Evolutionary conservation across 2,329 filamentous ascomycete species (phyloP).

Genomic region (Epichloe amarillans): DNA sequence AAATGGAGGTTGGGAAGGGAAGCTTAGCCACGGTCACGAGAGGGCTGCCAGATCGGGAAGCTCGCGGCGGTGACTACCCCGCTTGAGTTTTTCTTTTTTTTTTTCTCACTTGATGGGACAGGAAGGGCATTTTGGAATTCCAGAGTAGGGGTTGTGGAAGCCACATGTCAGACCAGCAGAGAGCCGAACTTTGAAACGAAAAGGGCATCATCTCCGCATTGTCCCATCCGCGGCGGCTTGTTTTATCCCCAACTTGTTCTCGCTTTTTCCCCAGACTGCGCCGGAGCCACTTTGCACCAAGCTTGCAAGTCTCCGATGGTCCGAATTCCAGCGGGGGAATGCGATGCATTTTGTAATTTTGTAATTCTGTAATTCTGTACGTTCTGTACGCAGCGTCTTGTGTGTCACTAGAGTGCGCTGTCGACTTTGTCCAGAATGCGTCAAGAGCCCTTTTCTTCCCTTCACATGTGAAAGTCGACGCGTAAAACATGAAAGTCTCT

Average conservation of each 20-base stretch:
- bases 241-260: too few relatives aligned
- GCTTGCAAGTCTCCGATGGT: too few relatives aligned
- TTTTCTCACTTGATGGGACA: neutral
- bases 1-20: neutral
- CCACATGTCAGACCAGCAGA: neutral
- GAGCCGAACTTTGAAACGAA: too few relatives aligned
- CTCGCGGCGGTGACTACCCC: neutral
- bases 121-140: too few relatives aligned
- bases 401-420: neutral
- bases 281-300: neutral
- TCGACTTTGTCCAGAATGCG: too few relatives aligned
- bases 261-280: neutral
- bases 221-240: too few relatives aligned
- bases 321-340: neutral
- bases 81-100: neutral
- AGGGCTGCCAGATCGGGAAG: neutral
- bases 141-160: neutral
- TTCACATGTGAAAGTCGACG: conserved; percentile 4
- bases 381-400: neutral
- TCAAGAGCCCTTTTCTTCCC: too few relatives aligned
- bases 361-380: too few relatives aligned
- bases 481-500: too few relatives aligned
- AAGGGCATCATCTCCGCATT: neutral
- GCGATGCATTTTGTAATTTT: neutral
- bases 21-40: neutral